phyloP scores from a whole-genome alignment of 1,284 basidiomycete genomes.

The Cutaneotrichosporon mucoides region DNA sequence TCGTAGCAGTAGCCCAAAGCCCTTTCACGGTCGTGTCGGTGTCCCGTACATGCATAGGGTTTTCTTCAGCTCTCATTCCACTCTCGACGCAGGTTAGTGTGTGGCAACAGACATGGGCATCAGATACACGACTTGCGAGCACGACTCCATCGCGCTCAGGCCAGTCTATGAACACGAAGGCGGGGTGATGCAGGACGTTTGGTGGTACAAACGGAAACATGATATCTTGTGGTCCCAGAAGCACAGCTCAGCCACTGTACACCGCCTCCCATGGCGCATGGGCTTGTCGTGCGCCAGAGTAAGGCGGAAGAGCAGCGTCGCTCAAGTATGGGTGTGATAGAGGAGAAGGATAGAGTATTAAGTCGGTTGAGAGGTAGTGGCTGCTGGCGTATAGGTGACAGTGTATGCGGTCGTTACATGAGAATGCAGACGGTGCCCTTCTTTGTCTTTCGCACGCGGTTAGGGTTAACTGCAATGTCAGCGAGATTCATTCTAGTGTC shows the following conservation, averaged over 20 bases:
- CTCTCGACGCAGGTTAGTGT: not conserved
- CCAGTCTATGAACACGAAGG: conserved; percentile 15
- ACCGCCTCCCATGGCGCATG: not conserved
- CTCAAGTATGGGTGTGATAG: not conserved
- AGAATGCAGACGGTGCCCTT: conserved; percentile 37
- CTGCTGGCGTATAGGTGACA: not conserved
- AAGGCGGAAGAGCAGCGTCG: too few species aligned
- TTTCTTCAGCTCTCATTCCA: not conserved
- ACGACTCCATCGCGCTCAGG: conserved; percentile 12
- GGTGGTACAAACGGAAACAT: conserved; percentile 15
- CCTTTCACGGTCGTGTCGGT: not conserved
- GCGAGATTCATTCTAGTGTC: not conserved
- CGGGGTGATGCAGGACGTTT: conserved; percentile 12
- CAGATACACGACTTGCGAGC: not conserved
- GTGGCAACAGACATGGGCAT: not conserved
- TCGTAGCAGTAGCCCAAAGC: not conserved
- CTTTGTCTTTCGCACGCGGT: conserved; percentile 41
- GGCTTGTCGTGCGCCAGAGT: not conserved
- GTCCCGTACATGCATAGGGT: conserved; percentile 2
- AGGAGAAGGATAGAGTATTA: not conserved
- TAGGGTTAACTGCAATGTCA: conserved; percentile 38
- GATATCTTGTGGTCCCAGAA: conserved; percentile 5
- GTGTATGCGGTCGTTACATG: conserved; percentile 30
- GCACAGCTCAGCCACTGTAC: not conserved
- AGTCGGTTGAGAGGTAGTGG: not conserved